These are phyloP conservation scores for Calonectria naviculata DNA, from an alignment of 2,329 filamentous ascomycete species.

Conservation along the genomic window DNA sequence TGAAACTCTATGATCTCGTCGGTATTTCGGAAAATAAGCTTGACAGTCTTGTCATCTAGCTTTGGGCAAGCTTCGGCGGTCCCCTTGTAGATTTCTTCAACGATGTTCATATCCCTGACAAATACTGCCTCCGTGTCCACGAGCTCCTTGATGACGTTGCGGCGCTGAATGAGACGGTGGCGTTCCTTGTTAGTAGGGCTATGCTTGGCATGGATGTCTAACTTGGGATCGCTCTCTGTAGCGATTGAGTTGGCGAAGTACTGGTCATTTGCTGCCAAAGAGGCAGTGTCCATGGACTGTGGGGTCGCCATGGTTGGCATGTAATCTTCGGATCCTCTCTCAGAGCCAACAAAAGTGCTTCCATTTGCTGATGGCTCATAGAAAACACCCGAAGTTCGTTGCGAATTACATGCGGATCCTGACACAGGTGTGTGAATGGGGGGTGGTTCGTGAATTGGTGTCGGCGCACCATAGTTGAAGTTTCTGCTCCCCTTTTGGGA, in stretches of 20 bases:
- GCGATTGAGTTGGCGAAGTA: conserved; percentile 50
- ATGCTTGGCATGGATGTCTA: conserved; percentile 50
- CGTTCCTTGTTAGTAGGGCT: conserved; percentile 65
- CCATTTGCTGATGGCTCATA: conserved; percentile 51
- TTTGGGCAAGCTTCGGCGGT: conserved; percentile 86
- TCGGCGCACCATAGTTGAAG: conserved; percentile 43
- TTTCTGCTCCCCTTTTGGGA: conserved; percentile 46
- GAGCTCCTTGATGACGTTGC: conserved; percentile 89
- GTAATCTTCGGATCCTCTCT: conserved; percentile 58
- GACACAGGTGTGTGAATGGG: conserved; percentile 56
- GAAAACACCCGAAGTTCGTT: conserved; percentile 56
- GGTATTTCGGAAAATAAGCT: conserved; percentile 91
- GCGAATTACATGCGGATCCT: conserved; percentile 49
- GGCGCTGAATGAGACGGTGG: conserved; percentile 81
- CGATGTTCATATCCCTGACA: conserved; percentile 95
- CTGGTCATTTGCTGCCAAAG: conserved; percentile 55
- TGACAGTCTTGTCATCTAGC: conserved; percentile 85
- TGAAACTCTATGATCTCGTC: conserved; percentile 92
- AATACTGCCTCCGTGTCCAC: conserved; percentile 94
- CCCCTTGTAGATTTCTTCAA: conserved; percentile 97
- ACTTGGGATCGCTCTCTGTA: conserved; percentile 51
- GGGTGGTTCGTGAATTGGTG: conserved; percentile 63
- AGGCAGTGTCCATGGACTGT: conserved; percentile 59
- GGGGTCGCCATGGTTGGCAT: conserved; percentile 55
- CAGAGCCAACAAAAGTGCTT: conserved; percentile 56